phyloP scores from a whole-genome alignment of 805 yeast genomes.

The Candida golubevii region DNA sequence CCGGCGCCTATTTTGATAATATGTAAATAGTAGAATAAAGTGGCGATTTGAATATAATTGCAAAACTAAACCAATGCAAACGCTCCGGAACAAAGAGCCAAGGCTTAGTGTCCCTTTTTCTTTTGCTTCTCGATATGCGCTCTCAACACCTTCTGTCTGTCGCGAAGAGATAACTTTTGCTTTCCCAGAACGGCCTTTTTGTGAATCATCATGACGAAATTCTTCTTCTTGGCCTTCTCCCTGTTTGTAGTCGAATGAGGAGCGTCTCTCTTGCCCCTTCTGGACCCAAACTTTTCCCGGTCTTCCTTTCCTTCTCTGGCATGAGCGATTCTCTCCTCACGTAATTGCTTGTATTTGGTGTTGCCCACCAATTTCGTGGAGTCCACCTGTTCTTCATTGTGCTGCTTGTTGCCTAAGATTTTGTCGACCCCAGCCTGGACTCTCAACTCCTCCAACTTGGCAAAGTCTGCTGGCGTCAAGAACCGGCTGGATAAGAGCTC shows the following conservation, averaged over 20 bases:
- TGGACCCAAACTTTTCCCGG: constrained; percentile 85
- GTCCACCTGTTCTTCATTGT: constrained; percentile 83
- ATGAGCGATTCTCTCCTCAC: constrained; percentile 86
- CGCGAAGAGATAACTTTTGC: constrained; percentile 82
- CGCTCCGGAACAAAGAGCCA: no score
- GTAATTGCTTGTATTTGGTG: constrained; percentile 72
- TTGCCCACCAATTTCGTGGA: constrained; percentile 73
- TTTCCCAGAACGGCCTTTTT: constrained; percentile 93
- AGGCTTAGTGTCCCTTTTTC: constrained; percentile 62
- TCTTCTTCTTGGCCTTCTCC: constrained; percentile 97
- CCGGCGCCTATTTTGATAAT: no score
- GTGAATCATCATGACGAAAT: constrained; percentile 97
- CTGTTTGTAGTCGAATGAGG: constrained; percentile 89
- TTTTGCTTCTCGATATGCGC: constrained; percentile 90
- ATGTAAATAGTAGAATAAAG: neutral
- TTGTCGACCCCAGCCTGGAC: constrained; percentile 83
- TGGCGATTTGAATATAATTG: neutral
- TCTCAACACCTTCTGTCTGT: constrained; percentile 77
- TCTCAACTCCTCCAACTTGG: constrained; percentile 85
- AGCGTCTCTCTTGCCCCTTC: constrained; percentile 71
- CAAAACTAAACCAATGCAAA: no score
- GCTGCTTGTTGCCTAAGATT: constrained; percentile 54
- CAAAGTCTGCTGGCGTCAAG: constrained; percentile 96
- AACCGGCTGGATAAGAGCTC: constrained; percentile 70
- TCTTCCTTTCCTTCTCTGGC: constrained; percentile 91